Percentiles rank a stretch among this genome's conserved stretches.
Conservation (phyloP, 805 yeast species). For the Pichia scutulata region DNA sequence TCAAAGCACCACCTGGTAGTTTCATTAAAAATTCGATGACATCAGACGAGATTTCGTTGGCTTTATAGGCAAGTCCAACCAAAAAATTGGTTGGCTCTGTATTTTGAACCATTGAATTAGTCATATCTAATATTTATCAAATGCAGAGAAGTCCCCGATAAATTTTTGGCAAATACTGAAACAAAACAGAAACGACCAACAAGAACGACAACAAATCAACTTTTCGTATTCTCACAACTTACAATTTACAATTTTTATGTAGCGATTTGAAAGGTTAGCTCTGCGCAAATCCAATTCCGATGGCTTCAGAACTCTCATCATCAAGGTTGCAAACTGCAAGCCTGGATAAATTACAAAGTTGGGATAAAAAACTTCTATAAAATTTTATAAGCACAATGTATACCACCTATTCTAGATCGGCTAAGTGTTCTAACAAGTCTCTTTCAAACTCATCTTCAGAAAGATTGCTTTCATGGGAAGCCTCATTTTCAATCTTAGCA, state of each 20-base stretch:
- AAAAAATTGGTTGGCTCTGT: constrained; percentile 21
- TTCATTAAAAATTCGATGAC: constrained; percentile 17
- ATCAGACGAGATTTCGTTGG: constrained; percentile 21
- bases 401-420: constrained; percentile 32
- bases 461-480: constrained; percentile 6
- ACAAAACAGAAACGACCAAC: not conserved
- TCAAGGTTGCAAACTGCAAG: no score
- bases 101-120: not conserved
- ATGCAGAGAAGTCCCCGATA: not conserved
- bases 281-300: not conserved
- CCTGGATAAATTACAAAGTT: no score
- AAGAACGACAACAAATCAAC: not conserved
- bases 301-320: no score
- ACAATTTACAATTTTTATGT: not conserved
- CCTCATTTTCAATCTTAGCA: constrained; percentile 19
- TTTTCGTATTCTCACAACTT: not conserved
- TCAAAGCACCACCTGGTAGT: constrained; percentile 50
- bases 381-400: no score
- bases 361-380: not conserved
- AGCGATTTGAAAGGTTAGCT: not conserved
- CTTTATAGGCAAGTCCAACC: constrained; percentile 21
- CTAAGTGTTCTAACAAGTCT: constrained; percentile 43
- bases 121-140: not conserved
- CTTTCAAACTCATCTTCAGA: constrained; percentile 40
- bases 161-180: not conserved